Evolutionary conservation across 1,139 yeast genomes (phyloP).

Genomic region (Debaryomyces psychrophilus): DNA sequence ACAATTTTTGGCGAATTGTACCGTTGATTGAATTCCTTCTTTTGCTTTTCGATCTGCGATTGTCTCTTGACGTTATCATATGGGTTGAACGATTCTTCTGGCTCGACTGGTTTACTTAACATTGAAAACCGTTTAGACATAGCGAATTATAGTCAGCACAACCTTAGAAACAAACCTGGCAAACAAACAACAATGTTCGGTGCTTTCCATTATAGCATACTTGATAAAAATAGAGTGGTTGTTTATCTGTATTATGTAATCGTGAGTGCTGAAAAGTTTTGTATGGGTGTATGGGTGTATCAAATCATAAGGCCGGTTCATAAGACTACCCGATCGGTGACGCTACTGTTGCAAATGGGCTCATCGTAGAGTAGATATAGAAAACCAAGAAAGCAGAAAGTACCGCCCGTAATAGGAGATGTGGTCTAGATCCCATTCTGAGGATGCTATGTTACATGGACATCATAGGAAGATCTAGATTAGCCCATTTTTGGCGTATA

Average conservation of each 20-base stretch:
- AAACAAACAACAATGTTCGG: not conserved
- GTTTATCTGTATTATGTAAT: conserved; percentile 1
- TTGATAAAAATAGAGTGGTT: not conserved
- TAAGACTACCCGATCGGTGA: too few relatives aligned
- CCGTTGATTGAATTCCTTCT: conserved; percentile 19
- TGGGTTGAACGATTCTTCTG: conserved; percentile 26
- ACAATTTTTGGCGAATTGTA: conserved; percentile 32
- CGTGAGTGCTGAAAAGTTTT: not conserved
- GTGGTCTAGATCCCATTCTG: not conserved
- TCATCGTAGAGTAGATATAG: not conserved
- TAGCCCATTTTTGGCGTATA: not conserved
- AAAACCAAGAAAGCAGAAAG: not conserved
- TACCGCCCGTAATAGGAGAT: not conserved
- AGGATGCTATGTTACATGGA: not conserved
- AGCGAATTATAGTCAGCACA: not conserved
- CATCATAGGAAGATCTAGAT: not conserved
- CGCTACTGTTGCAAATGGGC: not conserved
- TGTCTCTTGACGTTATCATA: conserved; percentile 32
- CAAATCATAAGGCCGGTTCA: not conserved
- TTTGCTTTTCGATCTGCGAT: conserved; percentile 25
- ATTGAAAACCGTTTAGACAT: conserved; percentile 15
- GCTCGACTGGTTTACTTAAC: conserved; percentile 7
- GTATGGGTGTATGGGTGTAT: not conserved
- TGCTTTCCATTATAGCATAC: not conserved
- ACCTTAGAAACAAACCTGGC: not conserved